Percentiles rank a stretch among this genome's conserved stretches.
These are phyloP conservation scores for Colletotrichum musicola DNA, from an alignment of 2,329 filamentous ascomycete species.

Conservation along the genomic window DNA sequence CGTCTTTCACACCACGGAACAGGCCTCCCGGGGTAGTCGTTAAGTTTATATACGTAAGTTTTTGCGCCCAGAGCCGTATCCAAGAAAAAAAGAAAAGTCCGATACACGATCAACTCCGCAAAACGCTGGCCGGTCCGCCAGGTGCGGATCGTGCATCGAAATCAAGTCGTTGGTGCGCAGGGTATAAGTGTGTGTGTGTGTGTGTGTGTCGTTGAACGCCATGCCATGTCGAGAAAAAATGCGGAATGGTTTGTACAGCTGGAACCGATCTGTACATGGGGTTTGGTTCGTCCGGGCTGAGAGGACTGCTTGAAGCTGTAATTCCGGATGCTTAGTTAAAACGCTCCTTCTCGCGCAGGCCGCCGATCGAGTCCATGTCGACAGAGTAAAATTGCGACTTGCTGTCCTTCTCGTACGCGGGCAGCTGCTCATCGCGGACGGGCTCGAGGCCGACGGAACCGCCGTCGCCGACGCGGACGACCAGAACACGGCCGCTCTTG, in stretches of 20 bases:
- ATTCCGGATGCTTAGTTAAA: conserved; percentile 44
- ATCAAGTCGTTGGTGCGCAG: conserved; percentile 39
- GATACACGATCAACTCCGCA: conserved; percentile 26
- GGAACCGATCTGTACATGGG: conserved; percentile 34
- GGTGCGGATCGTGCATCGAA: conserved; percentile 29
- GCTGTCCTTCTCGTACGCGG: conserved; percentile 88
- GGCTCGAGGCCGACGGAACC: conserved; percentile 90
- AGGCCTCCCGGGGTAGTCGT: conserved; percentile 37
- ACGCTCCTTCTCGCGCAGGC: conserved; percentile 88
- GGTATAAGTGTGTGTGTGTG: conserved; percentile 40
- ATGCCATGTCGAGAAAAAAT: conserved; percentile 37
- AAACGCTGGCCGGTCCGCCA: conserved; percentile 19
- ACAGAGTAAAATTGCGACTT: conserved; percentile 89
- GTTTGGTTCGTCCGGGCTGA: conserved; percentile 21
- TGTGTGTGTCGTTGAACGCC: conserved; percentile 40
- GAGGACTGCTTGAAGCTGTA: conserved; percentile 25
- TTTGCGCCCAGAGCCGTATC: conserved; percentile 35
- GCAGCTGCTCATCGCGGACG: conserved; percentile 82
- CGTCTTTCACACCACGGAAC: conserved; percentile 35
- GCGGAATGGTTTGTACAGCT: conserved; percentile 38
- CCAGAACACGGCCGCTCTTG: conserved; percentile 88
- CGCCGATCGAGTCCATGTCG: conserved; percentile 94
- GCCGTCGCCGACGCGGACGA: conserved; percentile 90
- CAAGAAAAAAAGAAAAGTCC: conserved; percentile 24
- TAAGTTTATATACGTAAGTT: conserved; percentile 35